Conservation (phyloP, 169 alveolate genomes). For the Eimeria sp. region DNA sequence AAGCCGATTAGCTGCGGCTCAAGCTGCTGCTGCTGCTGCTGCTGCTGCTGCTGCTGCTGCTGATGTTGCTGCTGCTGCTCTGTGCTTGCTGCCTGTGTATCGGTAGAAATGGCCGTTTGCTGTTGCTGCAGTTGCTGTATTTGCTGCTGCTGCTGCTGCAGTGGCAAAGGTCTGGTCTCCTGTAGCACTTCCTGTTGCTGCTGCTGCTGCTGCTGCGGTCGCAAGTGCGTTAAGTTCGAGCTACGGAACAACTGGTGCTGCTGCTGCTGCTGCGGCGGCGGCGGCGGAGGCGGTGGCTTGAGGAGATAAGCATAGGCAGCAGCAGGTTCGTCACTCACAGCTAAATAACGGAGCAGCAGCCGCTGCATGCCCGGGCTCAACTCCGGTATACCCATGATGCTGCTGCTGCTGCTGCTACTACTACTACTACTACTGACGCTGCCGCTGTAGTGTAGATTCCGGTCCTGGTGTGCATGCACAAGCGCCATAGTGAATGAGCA, state of each 20-base stretch:
- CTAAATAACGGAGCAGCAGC: slow-evolving; percentile 28
- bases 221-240: background rate
- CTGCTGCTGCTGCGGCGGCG: slow-evolving; percentile 45
- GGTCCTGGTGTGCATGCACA: background rate
- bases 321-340: slow-evolving; percentile 56
- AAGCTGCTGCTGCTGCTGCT: slow-evolving; percentile 40
- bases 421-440: slow-evolving; percentile 28
- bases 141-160: slow-evolving; percentile 29
- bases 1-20: background rate
- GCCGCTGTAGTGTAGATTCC: background rate
- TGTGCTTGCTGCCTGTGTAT: background rate
- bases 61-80: background rate
- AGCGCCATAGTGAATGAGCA: background rate
- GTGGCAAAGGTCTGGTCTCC: background rate
- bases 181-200: background rate
- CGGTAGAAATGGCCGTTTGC: too few species aligned
- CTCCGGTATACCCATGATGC: background rate
- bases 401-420: slow-evolving; percentile 48
- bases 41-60: slow-evolving; percentile 7
- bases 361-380: slow-evolving; percentile 44
- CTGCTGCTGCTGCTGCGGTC: background rate
- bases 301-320: slow-evolving; percentile 48
- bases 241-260: background rate
- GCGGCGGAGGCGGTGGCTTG: slow-evolving; percentile 24
- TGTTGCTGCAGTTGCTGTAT: background rate